Base-by-base conservation (phyloP, 2,329 filamentous ascomycete genomes). In the Fusarium nygamai region DNA sequence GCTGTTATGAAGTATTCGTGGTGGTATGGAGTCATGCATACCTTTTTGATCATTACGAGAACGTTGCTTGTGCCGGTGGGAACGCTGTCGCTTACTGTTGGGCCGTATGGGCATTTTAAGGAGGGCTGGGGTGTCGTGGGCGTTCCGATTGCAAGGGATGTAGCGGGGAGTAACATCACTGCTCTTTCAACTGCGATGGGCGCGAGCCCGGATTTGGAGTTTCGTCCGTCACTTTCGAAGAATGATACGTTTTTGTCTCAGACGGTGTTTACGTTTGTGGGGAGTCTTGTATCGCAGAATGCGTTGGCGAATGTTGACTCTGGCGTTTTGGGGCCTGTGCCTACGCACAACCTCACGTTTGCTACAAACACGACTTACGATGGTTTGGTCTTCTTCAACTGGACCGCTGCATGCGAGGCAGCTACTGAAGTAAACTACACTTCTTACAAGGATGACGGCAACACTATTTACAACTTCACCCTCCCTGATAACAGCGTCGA, bases 1-100 rank as follows among this genome's bases (percentile, higher is more conserved):
- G 69, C 71, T 3, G 74, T 76, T 8, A 61, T 60, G 19, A 70
- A 64, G 24, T 76, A 76, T 6, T 76, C 74, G 10, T 76, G 74
- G 74, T 76, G 74, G 74, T 76, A 76, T 51, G 74, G 74, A 4
- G 44, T 76, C 36, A 76, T 76, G 73, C 74, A 76, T 4, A 48
- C 61, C 16, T 43, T 58, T 22, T 22, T 76, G 22, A 76, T 76
- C 8, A 16, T 76, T 2, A 74, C 73, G 0, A 46, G 74, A 8
- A 76, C 74, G 1, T 6, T 76, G 1, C 68, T 76, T 36, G 58
- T 76, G 5, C 74, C 73, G 0, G 74, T 76, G 0, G 74, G 74
- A 12, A 74, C 74, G 1, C 61, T 76, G 2, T 64, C 57, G 20
- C 73, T 76, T 22, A 76, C 74, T 1, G 61, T 64, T 33, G 74